Conservation (phyloP, 495 filamentous ascomycete species). For the Hypomontagnella submonticulosa region DNA sequence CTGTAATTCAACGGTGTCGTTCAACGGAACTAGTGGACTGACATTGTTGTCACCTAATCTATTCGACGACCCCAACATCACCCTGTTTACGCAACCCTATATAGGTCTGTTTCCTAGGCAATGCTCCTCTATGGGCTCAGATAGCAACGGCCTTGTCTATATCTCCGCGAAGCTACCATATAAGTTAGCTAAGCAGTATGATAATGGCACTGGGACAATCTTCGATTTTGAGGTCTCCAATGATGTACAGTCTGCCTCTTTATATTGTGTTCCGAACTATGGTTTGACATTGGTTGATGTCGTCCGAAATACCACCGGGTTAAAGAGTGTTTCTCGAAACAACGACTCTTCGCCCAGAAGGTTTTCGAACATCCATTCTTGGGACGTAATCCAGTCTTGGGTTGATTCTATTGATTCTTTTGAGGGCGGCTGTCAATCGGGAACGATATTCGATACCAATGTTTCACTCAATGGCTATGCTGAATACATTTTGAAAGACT, state of each 20-base stretch:
- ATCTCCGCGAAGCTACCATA: conserved; percentile 5
- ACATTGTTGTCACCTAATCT: too few relatives aligned
- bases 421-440: too few relatives aligned
- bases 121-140: conserved; percentile 23
- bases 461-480: too few relatives aligned
- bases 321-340: conserved; percentile 19
- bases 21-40: too few relatives aligned
- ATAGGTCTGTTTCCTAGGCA: conserved; percentile 21
- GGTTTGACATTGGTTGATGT: conserved; percentile 39
- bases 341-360: not conserved
- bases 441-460: too few relatives aligned
- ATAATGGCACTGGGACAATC: not conserved
- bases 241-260: conserved; percentile 21
- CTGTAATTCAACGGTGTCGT: too few relatives aligned
- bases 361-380: conserved; percentile 36
- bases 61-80: too few relatives aligned
- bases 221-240: conserved; percentile 14
- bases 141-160: conserved; percentile 38
- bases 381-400: conserved; percentile 33
- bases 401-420: too few relatives aligned
- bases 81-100: too few relatives aligned
- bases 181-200: not conserved
- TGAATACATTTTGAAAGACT: too few relatives aligned
- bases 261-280: conserved; percentile 38
- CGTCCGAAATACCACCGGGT: conserved; percentile 14